Base-by-base conservation (phyloP, 257 asterid species). In the Linaria vulgaris region DNA sequence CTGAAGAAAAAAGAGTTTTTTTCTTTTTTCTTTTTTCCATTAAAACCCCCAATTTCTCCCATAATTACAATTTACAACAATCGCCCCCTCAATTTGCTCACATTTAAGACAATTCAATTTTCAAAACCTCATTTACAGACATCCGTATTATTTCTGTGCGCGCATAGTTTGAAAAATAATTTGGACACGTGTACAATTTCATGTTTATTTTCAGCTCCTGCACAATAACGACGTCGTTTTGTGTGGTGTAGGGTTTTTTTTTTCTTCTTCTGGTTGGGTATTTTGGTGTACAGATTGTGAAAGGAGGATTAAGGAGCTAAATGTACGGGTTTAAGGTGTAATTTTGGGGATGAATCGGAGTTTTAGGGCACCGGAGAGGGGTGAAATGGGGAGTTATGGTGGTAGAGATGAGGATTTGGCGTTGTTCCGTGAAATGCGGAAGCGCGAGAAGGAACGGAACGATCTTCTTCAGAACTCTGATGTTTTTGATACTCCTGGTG, bases 371-470 rank as follows among this genome's bases (percentile, higher is more conserved):
- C 82, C 82, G 63, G 90, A 83, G 72, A 81, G 87, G 79, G 81
- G 79, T 56, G 75, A 70, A 50, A 73, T 83, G 82, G 83, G 92
- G 74, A 88, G 73, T 74, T 95, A 88, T 72, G 69, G 6, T 27
- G 3, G 48, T 52, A 84, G 76, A 71, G 98, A 91, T 59, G 96
- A 91, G 61, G 96, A 91, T 66, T 83, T 91, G 71, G 88, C 96
- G 6, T 74, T 91, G 80, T 91, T 91, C 72, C 78, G 88, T 27
- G 98, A 91, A 81, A 86, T 91, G 98, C 81, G 92, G 63, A 84
- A 62, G 71, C 94, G 88, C 39, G 98, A 91, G 76, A 88, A 88
- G 70, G 96, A 82, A 55, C 77, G 92, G 73, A 78, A 69, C 63
- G 76, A 76, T 79, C 90, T 80, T 44, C 86, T 83, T 56, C 86